Conservation (phyloP, 495 filamentous ascomycete genomes). For the Stereocaulon alpinum region DNA sequence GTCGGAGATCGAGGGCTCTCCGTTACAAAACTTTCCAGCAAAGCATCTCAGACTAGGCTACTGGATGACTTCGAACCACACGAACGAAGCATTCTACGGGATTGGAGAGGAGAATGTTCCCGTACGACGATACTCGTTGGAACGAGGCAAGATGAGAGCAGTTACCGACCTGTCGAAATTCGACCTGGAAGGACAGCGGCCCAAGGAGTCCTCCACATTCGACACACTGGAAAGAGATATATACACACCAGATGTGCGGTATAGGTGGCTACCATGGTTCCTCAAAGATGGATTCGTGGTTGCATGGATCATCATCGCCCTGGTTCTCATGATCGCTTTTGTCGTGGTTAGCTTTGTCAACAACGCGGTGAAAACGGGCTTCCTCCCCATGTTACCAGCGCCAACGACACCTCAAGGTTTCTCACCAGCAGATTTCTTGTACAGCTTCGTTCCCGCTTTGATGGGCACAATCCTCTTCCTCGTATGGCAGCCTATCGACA, state of each 20-base stretch:
- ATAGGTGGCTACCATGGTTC: constrained; percentile 70
- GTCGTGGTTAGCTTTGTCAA: constrained; percentile 70
- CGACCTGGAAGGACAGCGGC: constrained; percentile 36
- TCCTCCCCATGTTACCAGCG: constrained; percentile 54
- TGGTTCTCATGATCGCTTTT: constrained; percentile 60
- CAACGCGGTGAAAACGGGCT: constrained; percentile 54
- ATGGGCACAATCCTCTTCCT: constrained; percentile 70
- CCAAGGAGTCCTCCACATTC: constrained; percentile 21
- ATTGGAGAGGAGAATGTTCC: constrained; percentile 51
- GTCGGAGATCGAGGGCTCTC: constrained; percentile 42
- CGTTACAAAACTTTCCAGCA: constrained; percentile 36
- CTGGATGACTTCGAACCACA: constrained; percentile 55
- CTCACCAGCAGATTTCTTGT: constrained; percentile 78
- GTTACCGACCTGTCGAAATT: constrained; percentile 25
- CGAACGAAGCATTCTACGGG: constrained; percentile 51
- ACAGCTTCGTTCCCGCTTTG: constrained; percentile 69
- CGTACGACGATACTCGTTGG: constrained; percentile 45
- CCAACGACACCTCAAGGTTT: constrained; percentile 54
- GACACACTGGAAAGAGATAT: constrained; percentile 34
- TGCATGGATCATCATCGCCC: constrained; percentile 49
- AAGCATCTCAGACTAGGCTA: constrained; percentile 65
- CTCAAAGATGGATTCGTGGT: constrained; percentile 53
- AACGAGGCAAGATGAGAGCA: constrained; percentile 32
- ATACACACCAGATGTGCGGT: constrained; percentile 40
- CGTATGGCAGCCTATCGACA: constrained; percentile 64